phyloP scores from a whole-genome alignment of 495 filamentous ascomycete genomes.

The Penicillium atrosanguineum region DNA sequence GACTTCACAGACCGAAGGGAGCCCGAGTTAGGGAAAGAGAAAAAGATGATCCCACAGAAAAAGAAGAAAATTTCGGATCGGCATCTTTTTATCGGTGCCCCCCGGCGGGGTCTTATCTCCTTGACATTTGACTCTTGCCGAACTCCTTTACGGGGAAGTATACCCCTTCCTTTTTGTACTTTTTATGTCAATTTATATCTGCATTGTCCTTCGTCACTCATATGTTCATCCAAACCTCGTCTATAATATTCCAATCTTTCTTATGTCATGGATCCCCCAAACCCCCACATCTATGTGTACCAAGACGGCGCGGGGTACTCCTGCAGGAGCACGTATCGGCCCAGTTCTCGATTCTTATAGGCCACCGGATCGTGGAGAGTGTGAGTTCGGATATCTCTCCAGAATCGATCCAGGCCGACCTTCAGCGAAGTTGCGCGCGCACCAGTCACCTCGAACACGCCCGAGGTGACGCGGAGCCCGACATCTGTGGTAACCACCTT shows the following conservation, averaged over 20 bases:
- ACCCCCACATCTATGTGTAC: slow-evolving; percentile 47
- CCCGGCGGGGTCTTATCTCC: slow-evolving; percentile 17
- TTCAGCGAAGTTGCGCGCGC: slow-evolving; percentile 50
- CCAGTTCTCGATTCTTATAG: slow-evolving; percentile 59
- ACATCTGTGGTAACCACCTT: slow-evolving; percentile 61
- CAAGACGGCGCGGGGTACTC: slow-evolving; percentile 55
- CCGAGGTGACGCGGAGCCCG: slow-evolving; percentile 50
- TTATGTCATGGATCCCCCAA: not conserved
- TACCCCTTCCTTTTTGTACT: not conserved
- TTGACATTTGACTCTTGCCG: not conserved
- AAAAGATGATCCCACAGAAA: slow-evolving; percentile 1
- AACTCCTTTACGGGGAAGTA: not conserved
- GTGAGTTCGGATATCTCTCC: slow-evolving; percentile 60
- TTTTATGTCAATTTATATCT: not conserved
- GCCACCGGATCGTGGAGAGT: slow-evolving; percentile 61
- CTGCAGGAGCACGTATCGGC: slow-evolving; percentile 48
- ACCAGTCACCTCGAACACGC: slow-evolving; percentile 60
- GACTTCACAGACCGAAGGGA: not conserved
- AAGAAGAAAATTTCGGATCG: slow-evolving; percentile 18
- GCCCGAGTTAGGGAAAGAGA: not conserved
- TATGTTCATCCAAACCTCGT: not conserved
- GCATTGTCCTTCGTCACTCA: not conserved
- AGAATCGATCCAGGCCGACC: slow-evolving; percentile 58
- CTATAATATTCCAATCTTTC: not conserved
- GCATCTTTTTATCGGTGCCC: slow-evolving; percentile 12